Evolutionary conservation across 805 yeast genomes (phyloP).

Genomic region (Saccharomycopsis fodiens): DNA sequence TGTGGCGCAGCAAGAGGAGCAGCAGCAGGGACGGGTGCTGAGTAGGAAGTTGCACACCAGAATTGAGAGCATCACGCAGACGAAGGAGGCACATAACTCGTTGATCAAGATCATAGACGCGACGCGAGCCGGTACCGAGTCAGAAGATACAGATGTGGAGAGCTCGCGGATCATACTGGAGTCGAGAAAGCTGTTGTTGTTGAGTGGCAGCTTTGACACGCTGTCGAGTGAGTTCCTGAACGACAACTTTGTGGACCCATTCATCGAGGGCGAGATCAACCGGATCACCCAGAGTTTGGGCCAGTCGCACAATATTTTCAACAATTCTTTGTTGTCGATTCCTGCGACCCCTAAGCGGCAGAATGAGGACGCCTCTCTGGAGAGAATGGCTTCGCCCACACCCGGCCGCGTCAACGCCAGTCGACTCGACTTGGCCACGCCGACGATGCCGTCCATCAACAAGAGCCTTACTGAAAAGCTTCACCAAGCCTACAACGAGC

Average conservation of each 20-base stretch:
- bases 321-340: background rate
- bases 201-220: background rate
- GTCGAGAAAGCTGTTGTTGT: slow-evolving; percentile 1
- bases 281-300: slow-evolving; percentile 11
- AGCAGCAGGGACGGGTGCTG: background rate
- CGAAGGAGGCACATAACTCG: slow-evolving; percentile 3
- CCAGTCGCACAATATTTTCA: background rate
- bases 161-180: slow-evolving; percentile 1
- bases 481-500: background rate
- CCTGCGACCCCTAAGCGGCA: background rate
- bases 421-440: background rate
- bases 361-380: background rate
- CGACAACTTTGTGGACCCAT: slow-evolving; percentile 14
- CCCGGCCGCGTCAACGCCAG: background rate
- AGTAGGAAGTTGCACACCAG: background rate
- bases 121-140: background rate
- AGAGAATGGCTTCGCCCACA: background rate
- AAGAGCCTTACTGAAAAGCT: background rate
- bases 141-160: background rate
- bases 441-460: background rate
- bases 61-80: background rate
- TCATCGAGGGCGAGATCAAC: slow-evolving; percentile 15
- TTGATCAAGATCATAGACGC: background rate
- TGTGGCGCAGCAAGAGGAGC: background rate
- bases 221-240: slow-evolving; percentile 5